Percentiles rank a stretch among this genome's conserved stretches.
Evolutionary conservation across 345 rosid genomes (phyloP).

Genomic region (Arabidopsis suecica): DNA sequence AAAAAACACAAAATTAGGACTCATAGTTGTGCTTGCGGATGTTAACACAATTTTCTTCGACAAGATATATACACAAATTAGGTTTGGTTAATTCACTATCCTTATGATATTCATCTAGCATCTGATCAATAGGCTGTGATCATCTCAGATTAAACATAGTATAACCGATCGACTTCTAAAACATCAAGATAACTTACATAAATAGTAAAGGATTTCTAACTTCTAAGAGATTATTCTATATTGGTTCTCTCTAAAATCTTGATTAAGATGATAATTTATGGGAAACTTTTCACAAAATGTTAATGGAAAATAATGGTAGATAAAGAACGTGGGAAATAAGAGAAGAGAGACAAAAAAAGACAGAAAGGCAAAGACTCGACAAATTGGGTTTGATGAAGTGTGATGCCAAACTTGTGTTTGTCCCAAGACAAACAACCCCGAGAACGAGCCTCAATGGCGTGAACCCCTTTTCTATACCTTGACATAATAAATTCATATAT

Average conservation of each 20-base stretch:
- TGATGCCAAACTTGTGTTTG: slow-evolving; percentile 44
- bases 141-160: neutral
- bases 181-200: neutral
- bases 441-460: slow-evolving; percentile 51
- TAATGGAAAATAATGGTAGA: slow-evolving; percentile 14
- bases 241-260: neutral
- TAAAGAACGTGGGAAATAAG: neutral
- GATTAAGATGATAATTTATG: neutral
- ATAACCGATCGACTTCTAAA: neutral
- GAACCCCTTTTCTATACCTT: slow-evolving; percentile 34
- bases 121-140: neutral
- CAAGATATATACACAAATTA: neutral
- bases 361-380: slow-evolving; percentile 34
- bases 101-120: neutral
- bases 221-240: neutral
- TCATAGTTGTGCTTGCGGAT: neutral
- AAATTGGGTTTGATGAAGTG: slow-evolving; percentile 45
- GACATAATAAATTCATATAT: slow-evolving; percentile 15
- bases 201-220: neutral
- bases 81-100: neutral
- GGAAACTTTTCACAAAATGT: neutral
- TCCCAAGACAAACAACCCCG: slow-evolving; percentile 44
- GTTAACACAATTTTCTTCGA: neutral
- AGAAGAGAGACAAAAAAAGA: slow-evolving; percentile 22
- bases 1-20: neutral